These are phyloP conservation scores for Polyplosphaeria fusca DNA, from an alignment of 495 filamentous ascomycete species.

Conservation along the genomic window DNA sequence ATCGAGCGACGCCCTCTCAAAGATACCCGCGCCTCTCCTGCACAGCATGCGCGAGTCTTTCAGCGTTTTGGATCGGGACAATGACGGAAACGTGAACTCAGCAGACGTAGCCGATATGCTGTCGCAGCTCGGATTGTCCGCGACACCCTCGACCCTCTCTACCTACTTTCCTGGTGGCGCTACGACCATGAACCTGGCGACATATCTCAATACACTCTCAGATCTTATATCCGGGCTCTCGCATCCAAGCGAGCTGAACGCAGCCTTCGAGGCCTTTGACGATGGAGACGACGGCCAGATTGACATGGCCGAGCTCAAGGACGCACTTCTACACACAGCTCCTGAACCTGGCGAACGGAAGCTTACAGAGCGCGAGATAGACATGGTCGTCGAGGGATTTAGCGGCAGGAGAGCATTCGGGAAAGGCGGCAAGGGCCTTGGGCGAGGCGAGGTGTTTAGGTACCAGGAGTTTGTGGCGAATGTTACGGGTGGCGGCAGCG, in stretches of 20 bases:
- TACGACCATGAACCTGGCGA: conserved; percentile 75
- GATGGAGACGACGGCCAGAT: conserved; percentile 93
- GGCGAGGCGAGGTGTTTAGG: conserved; percentile 67
- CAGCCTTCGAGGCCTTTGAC: conserved; percentile 91
- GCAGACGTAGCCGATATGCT: conserved; percentile 81
- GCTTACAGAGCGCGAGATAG: conserved; percentile 73
- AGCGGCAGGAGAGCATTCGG: conserved; percentile 74
- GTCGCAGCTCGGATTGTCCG: conserved; percentile 63
- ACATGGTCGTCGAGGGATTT: conserved; percentile 79
- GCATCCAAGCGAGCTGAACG: conserved; percentile 69
- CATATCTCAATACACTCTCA: conserved; percentile 76
- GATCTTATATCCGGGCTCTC: conserved; percentile 68
- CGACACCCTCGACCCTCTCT: conserved; percentile 56
- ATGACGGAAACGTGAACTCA: conserved; percentile 68
- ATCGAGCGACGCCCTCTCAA: conserved; percentile 30
- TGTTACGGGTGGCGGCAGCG: conserved; percentile 20
- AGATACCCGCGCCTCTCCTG: conserved; percentile 39
- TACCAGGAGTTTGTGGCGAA: conserved; percentile 71
- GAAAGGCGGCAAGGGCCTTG: conserved; percentile 44
- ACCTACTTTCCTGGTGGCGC: conserved; percentile 80
- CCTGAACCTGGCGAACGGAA: conserved; percentile 66
- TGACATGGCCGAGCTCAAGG: conserved; percentile 74
- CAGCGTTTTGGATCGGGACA: conserved; percentile 78
- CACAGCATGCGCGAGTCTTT: conserved; percentile 73
- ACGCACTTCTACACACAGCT: conserved; percentile 76